Conservation (phyloP, 768 basidiomycete species). For the Epithele typhae region DNA sequence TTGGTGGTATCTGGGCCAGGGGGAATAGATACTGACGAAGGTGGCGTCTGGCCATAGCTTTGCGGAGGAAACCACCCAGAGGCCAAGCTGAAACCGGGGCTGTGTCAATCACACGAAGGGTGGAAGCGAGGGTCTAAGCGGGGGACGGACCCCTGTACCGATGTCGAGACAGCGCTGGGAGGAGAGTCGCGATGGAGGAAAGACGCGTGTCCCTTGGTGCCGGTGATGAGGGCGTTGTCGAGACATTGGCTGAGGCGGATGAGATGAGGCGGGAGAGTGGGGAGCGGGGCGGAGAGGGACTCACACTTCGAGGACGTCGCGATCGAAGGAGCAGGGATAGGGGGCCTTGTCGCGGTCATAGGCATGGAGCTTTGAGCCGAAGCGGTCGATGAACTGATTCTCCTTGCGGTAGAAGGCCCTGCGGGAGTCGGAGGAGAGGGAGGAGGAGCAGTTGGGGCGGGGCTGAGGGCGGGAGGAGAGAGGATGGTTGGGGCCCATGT, state of each 20-base stretch:
- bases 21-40: conserved; percentile 44
- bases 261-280: background rate
- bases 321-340: conserved; percentile 73
- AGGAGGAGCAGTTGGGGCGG: conserved; percentile 9
- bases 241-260: conserved; percentile 8
- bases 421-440: conserved; percentile 3
- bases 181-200: conserved; percentile 50
- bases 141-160: conserved; percentile 62
- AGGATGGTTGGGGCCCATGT: conserved; percentile 9
- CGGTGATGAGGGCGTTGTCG: conserved; percentile 26
- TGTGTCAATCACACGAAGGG: background rate
- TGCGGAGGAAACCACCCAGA: conserved; percentile 71
- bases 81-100: conserved; percentile 56
- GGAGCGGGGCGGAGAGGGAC: conserved; percentile 20
- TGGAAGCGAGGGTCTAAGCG: background rate
- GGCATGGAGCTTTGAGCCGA: conserved; percentile 63
- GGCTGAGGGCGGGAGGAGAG: conserved; percentile 14
- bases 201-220: conserved; percentile 49
- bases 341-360: conserved; percentile 75
- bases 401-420: conserved; percentile 37
- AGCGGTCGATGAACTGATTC: conserved; percentile 51
- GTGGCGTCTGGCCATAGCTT: conserved; percentile 64
- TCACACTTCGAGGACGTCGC: conserved; percentile 63
- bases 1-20: background rate
- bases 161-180: conserved; percentile 61